A percentile compares a stretch with the other conserved stretches of the same genome.
These are phyloP conservation scores for Davidsoniella eucalypti DNA, from an alignment of 2,329 filamentous ascomycete genomes.

Conservation along the genomic window DNA sequence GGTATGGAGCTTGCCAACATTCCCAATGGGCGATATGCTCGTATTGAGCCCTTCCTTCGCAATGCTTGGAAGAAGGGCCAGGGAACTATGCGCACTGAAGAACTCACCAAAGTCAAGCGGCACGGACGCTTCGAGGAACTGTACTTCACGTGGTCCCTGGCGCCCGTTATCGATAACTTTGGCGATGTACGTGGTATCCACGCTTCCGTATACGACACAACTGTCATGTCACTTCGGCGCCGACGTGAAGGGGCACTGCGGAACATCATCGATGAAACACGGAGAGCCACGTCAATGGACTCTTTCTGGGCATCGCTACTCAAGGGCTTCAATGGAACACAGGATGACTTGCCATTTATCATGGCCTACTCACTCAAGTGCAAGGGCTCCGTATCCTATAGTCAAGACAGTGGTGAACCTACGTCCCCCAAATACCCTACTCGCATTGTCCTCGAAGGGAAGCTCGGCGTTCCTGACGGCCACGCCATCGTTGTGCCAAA, in stretches of 20 bases:
- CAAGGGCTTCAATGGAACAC: constrained; percentile 54
- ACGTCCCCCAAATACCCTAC: constrained; percentile 33
- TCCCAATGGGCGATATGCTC: constrained; percentile 61
- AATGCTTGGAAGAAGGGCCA: constrained; percentile 54
- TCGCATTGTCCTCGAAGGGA: constrained; percentile 53
- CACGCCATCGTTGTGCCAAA: constrained; percentile 43
- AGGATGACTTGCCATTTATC: constrained; percentile 59
- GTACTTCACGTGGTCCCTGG: constrained; percentile 70
- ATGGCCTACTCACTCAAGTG: constrained; percentile 55
- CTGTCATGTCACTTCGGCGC: constrained; percentile 60
- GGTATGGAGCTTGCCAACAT: constrained; percentile 51
- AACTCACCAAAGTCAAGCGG: constrained; percentile 55
- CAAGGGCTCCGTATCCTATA: constrained; percentile 55
- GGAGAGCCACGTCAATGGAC: constrained; percentile 53
- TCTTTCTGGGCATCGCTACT: constrained; percentile 59
- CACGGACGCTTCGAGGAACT: constrained; percentile 59
- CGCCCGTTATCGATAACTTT: constrained; percentile 58
- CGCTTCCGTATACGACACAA: constrained; percentile 71
- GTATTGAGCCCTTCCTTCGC: constrained; percentile 50
- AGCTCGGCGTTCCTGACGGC: constrained; percentile 47
- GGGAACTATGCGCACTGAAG: constrained; percentile 72
- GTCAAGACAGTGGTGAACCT: constrained; percentile 46
- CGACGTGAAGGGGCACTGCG: constrained; percentile 63
- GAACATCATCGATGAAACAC: constrained; percentile 61
- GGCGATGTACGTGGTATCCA: constrained; percentile 62